Evolutionary conservation across 2,329 filamentous ascomycete species (phyloP), one percentile per base, ranked within the genome.

Genomic region (Graphium sp.): DNA sequence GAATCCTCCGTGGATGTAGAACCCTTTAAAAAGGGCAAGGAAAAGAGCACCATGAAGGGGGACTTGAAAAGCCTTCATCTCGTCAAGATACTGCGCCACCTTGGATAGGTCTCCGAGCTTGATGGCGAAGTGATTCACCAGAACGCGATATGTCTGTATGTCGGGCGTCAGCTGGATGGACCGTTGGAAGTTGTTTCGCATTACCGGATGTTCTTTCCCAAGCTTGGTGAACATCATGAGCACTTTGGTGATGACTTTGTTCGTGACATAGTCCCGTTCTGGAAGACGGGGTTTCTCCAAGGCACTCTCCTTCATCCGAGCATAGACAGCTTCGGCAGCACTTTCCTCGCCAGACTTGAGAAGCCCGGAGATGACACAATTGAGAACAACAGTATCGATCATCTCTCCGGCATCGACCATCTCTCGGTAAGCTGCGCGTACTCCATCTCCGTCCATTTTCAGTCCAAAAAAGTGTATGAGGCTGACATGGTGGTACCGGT

Each of bases 331-430:
- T 39, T 87, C 74, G 3, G 85, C 89, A 1, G 81, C 74, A 6
- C 62, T 55, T 22, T 76, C 67, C 44, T 98, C 85, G 22, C 77
- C 76, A 10, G 76, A 74, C 32, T 72, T 64, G 24, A 94, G 60
- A 13, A 95, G 63, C 2, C 83, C 74, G 0, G 73, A 63, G 35
- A 95, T 80, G 41, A 94, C 73, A 40, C 78, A 81, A 45, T 95
- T 95, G 48, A 95, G 62, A 10, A 84, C 77, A 3, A 78, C 62
- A 0, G 81, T 85, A 47, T 95, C 87, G 31, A 98, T 74, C 35
- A 94, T 74, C 47, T 95, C 82, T 19, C 84, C 83, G 0, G 74
- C 67, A 21, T 78, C 59, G n/a, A 95, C 77, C 50, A 93, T 77
- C 14, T 84, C 73, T 36, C 66, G 68, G 49, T 94, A 98, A 0